Evolutionary conservation across 805 yeast species (phyloP), one percentile per base, ranked within the genome.

Genomic region (Saccharomycopsis fodiens): DNA sequence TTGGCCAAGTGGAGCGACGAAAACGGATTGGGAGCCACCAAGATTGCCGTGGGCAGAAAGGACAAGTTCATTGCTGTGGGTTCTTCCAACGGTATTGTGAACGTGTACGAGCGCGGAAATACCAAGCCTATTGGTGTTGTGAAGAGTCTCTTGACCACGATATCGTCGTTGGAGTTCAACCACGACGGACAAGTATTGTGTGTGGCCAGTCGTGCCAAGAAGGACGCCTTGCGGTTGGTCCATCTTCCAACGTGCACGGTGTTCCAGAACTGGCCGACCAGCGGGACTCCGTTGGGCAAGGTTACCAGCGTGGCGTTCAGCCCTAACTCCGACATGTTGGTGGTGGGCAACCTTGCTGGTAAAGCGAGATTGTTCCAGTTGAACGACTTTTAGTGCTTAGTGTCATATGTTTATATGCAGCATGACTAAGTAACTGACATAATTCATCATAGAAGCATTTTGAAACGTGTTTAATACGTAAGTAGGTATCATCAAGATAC

Each of bases 251-350:
- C 85, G 21, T 86, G 91, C 53, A 76, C 85, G 16, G 95, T 86
- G 4, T 93, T 80, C 65, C 72, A 80, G 41, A 93, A 93, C 68
- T 93, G 98, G 98, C 99, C 99, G 15, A 93, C 97, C 1, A 80
- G 91, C 43, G 88, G 88, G 4, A 91, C 98, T 1, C 97, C 98
- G 8, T 72, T 93, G 54, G 99, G 98, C n/a, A 79, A 82, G 54
- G 96, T 93, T 29, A 85, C 96, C 0, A 64, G 80, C 15, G 82
- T 79, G 2, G 75, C 78, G 13, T 91, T 91, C 63, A 79, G 94
- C 36, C 87, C 93, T 22, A 76, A 77, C 52, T 78, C 80, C 48
- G 93, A 86, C 63, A 77, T 89, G 80, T 62, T 93, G 41, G 86
- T 89, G 15, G 76, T 87, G 1, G 98, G 96, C 52, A 91, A 89